These are phyloP conservation scores for Fraxinus baroniana DNA, from an alignment of 305 asterid species.

Conservation along the genomic window DNA sequence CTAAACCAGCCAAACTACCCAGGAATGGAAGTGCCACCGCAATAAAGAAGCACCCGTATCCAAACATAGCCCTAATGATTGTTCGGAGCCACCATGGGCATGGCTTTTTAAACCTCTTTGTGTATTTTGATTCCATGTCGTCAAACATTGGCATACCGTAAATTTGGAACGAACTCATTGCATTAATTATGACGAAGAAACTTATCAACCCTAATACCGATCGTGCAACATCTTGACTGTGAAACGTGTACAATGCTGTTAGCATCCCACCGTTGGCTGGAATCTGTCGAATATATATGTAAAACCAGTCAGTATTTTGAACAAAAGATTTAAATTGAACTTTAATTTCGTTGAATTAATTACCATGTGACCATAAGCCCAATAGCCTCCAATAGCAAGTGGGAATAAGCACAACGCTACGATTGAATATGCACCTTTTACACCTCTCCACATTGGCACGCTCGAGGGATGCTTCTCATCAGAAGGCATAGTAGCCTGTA, in stretches of 20 bases:
- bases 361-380: slow-evolving; percentile 84
- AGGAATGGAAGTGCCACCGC: slow-evolving; percentile 83
- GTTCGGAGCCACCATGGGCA: slow-evolving; percentile 82
- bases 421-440: slow-evolving; percentile 53
- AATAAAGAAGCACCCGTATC: slow-evolving; percentile 52
- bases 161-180: slow-evolving; percentile 68
- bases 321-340: neutral
- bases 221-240: slow-evolving; percentile 52
- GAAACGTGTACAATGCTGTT: slow-evolving; percentile 52
- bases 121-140: slow-evolving; percentile 60
- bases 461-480: slow-evolving; percentile 84
- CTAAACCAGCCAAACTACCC: slow-evolving; percentile 63
- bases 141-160: slow-evolving; percentile 84
- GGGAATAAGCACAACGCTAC: slow-evolving; percentile 80
- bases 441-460: slow-evolving; percentile 96
- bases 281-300: slow-evolving; percentile 37
- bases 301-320: neutral
- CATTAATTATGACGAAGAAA: slow-evolving; percentile 54
- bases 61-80: slow-evolving; percentile 51
- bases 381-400: slow-evolving; percentile 71
- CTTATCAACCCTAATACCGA: slow-evolving; percentile 45
- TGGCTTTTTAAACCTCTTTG: slow-evolving; percentile 50
- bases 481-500: slow-evolving; percentile 93
- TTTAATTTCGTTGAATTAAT: neutral
- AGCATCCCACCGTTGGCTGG: slow-evolving; percentile 72